Conservation (phyloP, 257 asterid genomes). For the Coffea eugenioides region DNA sequence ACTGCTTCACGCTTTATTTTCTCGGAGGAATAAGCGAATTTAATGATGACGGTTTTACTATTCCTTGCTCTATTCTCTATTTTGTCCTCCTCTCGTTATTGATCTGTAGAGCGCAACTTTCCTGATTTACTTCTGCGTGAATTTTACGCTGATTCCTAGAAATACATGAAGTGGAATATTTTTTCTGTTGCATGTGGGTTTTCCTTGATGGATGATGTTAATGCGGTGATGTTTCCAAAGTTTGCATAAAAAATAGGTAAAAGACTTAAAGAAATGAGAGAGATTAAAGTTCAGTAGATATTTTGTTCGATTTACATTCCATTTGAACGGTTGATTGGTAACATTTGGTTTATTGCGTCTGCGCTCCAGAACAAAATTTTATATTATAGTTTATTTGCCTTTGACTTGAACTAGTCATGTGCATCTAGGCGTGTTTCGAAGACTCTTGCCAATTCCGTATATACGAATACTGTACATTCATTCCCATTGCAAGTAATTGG, state of each 20-base stretch:
- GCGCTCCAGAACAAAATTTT: not conserved
- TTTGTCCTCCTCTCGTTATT: not conserved
- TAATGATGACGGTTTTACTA: not conserved
- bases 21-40: not conserved
- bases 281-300: not conserved
- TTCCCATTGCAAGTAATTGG: not conserved
- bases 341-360: not conserved
- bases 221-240: not conserved
- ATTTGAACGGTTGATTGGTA: not conserved
- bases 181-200: not conserved
- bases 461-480: not conserved
- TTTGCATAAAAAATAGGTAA: not conserved
- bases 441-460: constrained; percentile 7
- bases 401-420: constrained; percentile 8
- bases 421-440: constrained; percentile 9
- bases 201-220: not conserved
- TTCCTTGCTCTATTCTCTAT: not conserved
- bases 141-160: not conserved
- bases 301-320: not conserved
- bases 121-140: constrained; percentile 4
- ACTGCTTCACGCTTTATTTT: not conserved
- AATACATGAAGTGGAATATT: not conserved
- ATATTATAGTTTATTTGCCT: constrained; percentile 2
- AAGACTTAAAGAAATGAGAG: not conserved
- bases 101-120: not conserved